A percentile compares a stretch with the other conserved stretches of the same genome.
Evolutionary conservation across 257 asterid genomes (phyloP).

Genomic region (Solanum medicagineum): DNA sequence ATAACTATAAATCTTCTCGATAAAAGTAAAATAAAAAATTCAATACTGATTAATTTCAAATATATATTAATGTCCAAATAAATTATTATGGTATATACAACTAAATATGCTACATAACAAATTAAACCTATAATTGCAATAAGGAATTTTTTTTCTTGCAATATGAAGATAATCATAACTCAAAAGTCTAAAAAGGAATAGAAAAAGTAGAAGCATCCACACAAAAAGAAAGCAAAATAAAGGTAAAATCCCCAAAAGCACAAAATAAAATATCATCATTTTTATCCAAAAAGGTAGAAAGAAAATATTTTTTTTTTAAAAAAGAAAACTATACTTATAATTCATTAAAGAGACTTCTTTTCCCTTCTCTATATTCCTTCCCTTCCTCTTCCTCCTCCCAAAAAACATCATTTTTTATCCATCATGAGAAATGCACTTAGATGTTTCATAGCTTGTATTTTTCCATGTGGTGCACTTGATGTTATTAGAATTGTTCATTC

Average conservation of each 20-base stretch:
- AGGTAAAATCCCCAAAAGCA: constrained; percentile 1
- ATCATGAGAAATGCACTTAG: constrained; percentile 61
- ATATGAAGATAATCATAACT: background rate
- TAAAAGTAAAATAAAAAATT: background rate
- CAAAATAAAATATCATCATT: constrained; percentile 17
- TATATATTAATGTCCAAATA: background rate
- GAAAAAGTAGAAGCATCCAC: background rate
- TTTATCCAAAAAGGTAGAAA: background rate
- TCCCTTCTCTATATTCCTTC: constrained; percentile 1
- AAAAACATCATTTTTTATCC: background rate
- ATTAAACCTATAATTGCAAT: background rate
- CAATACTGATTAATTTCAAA: background rate
- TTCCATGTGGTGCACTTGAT: constrained; percentile 94
- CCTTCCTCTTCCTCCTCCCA: background rate
- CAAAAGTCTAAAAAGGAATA: constrained; percentile 1
- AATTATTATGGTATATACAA: background rate
- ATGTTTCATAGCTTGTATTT: constrained; percentile 95
- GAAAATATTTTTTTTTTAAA: background rate
- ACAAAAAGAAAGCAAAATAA: background rate
- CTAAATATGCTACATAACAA: background rate
- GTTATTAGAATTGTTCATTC: constrained; percentile 85
- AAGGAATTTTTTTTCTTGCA: background rate
- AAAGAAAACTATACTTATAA: background rate
- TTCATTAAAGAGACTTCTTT: constrained; percentile 10
- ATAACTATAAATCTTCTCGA: background rate